Evolutionary conservation across 306 rosid species (phyloP).

Genomic region (Malus asiatica): DNA sequence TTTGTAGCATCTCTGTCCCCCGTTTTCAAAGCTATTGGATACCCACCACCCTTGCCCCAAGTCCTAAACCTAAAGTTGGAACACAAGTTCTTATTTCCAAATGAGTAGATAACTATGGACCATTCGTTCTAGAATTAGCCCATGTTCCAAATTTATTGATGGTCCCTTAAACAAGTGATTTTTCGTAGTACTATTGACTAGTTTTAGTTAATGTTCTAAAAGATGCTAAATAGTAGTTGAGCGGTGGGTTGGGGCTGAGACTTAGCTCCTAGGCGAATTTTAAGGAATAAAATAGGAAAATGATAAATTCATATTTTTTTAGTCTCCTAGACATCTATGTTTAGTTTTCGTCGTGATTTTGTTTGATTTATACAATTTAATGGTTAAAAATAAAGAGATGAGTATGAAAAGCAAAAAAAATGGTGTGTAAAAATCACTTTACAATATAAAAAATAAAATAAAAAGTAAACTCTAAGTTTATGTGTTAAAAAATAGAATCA

Average conservation of each 20-base stretch:
- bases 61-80: neutral
- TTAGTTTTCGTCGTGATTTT: too few species aligned
- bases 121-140: neutral
- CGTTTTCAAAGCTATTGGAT: neutral
- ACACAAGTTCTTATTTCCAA: neutral
- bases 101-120: neutral
- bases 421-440: too few species aligned
- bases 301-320: too few species aligned
- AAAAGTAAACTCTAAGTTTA: too few species aligned
- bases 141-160: neutral
- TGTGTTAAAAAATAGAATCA: too few species aligned
- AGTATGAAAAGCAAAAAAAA: too few species aligned
- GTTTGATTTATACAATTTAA: too few species aligned
- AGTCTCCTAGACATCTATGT: too few species aligned
- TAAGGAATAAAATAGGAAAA: too few species aligned
- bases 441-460: too few species aligned
- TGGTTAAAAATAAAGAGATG: too few species aligned
- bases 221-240: accelerated
- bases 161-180: neutral
- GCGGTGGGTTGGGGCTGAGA: accelerated
- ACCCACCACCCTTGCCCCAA: neutral
- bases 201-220: too few species aligned
- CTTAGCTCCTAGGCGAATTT: accelerated
- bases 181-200: neutral
- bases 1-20: slow-evolving; percentile 14